Base-by-base conservation (phyloP, 139 green algal genomes). In the Tetraselmis striata region DNA sequence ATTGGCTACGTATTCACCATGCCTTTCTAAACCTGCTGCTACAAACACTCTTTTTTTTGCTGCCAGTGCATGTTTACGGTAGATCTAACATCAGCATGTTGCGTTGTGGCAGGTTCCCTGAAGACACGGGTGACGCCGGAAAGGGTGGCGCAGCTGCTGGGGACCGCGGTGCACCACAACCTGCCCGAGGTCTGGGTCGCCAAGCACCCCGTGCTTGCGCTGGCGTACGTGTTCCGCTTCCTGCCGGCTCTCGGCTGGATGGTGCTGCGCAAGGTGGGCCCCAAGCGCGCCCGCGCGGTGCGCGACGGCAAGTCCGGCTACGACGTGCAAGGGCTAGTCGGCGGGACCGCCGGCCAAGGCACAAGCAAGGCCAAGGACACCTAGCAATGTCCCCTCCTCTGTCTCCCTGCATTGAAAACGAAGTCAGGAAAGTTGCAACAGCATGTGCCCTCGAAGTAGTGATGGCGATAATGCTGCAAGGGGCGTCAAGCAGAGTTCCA, bases 241-340 rank as follows among this genome's bases (percentile, higher is more conserved):
- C n/a, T 77, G 24, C 81, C 81, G 1, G 79, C 31, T 18, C 11
- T 84, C 1, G 81, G n/a, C 29, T 81, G 76, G 76, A 29, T 29
- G 28, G 31, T 84, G 26, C 23, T 84, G 31, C n/a, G 74, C n/a
- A 45, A 77, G 27, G 31, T 84, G 30, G 81, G 81, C 23, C 81
- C 81, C 2, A 81, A 81, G 27, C 76, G 81, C 26, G 76, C 81
- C 1, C 30, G 75, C 30, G 30, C 67, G 32, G 76, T 78, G 76
- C n/a, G 78, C 2, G 29, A 30, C 18, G 81, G 81, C 18, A 30
- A 58, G 23, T 78, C 28, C 24, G 45, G 79, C 2, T 81, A 84
- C 45, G 76, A 31, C 29, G 67, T 28, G 79, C 59, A 79, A 81
- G 32, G 27, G 74, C 74, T 77, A 30, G 26, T 77, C 74, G 74